These are phyloP conservation scores for Wickerhamiella vanderwaltii DNA, from an alignment of 805 yeast species.

Conservation along the genomic window DNA sequence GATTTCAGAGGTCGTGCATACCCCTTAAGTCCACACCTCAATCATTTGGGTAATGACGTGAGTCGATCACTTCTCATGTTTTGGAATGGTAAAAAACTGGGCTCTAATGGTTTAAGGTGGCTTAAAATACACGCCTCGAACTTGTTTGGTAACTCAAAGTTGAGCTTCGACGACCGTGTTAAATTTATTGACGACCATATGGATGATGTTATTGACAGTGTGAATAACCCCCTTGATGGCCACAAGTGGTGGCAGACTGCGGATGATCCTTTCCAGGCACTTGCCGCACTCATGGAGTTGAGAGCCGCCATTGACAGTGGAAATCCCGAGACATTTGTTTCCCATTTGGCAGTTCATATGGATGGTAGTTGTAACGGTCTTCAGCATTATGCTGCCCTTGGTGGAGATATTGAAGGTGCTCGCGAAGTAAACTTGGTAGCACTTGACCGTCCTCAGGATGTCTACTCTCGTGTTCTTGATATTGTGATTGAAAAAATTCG, in stretches of 20 bases:
- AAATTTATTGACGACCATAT: slow-evolving; percentile 38
- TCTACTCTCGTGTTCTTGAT: slow-evolving; percentile 43
- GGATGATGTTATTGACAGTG: slow-evolving; percentile 34
- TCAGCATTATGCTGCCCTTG: slow-evolving; percentile 62
- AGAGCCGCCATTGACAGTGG: slow-evolving; percentile 37
- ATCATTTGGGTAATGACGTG: slow-evolving; percentile 50
- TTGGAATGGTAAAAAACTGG: slow-evolving; percentile 47
- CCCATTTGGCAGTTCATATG: slow-evolving; percentile 48
- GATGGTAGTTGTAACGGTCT: slow-evolving; percentile 61
- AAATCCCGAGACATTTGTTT: slow-evolving; percentile 35
- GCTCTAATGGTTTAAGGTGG: slow-evolving; percentile 44
- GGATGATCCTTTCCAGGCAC: slow-evolving; percentile 53
- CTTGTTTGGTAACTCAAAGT: slow-evolving; percentile 45
- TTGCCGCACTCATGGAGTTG: slow-evolving; percentile 45
- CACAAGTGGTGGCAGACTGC: slow-evolving; percentile 44
- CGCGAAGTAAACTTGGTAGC: slow-evolving; percentile 47
- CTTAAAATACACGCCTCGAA: slow-evolving; percentile 52
- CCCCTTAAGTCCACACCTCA: slow-evolving; percentile 50
- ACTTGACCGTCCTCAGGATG: slow-evolving; percentile 48
- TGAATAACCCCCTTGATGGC: slow-evolving; percentile 37
- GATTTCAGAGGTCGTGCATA: slow-evolving; percentile 58
- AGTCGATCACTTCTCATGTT: slow-evolving; percentile 46
- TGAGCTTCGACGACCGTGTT: slow-evolving; percentile 40
- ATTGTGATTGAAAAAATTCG: slow-evolving; percentile 37
- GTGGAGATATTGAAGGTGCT: slow-evolving; percentile 57